Conservation (phyloP, 2,329 filamentous ascomycete species). For the Cytospora mali region DNA sequence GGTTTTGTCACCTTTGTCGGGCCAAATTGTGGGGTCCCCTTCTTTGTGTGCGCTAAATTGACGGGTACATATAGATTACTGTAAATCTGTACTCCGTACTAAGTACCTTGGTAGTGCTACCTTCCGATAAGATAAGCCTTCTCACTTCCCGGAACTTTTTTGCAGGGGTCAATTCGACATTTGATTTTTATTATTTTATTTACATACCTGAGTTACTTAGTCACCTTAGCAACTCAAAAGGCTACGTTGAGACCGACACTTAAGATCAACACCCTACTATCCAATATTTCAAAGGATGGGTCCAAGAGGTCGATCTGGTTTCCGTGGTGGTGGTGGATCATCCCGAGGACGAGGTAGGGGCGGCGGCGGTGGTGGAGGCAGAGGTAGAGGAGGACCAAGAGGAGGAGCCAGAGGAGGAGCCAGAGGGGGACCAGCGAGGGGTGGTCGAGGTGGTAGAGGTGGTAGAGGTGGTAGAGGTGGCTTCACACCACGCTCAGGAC, state of each 20-base stretch:
- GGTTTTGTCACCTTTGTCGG: constrained; percentile 37
- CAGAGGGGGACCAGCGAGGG: constrained; percentile 6
- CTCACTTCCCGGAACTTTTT: constrained; percentile 12
- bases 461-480: constrained; percentile 32
- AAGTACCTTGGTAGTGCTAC: background rate
- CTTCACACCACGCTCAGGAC: constrained; percentile 34
- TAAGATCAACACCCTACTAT: background rate
- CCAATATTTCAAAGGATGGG: constrained; percentile 25
- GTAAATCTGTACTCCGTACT: too few species aligned
- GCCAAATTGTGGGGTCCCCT: constrained; percentile 26
- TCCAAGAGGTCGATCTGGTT: constrained; percentile 31
- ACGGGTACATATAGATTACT: background rate
- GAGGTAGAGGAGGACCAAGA: constrained; percentile 33
- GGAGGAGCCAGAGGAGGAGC: constrained; percentile 33
- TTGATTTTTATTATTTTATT: too few species aligned
- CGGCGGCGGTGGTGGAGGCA: constrained; percentile 33
- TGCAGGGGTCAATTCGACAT: background rate
- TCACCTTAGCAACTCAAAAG: background rate
- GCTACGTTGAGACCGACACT: background rate
- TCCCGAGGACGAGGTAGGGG: constrained; percentile 32
- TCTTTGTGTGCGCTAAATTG: constrained; percentile 25
- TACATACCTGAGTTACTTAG: too few species aligned
- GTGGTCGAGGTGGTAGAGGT: background rate
- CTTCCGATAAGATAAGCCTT: constrained; percentile 26
- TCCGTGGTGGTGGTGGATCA: constrained; percentile 39